These are phyloP conservation scores for Aspergillus versicolor DNA, from an alignment of 2,329 filamentous ascomycete genomes.

Conservation along the genomic window DNA sequence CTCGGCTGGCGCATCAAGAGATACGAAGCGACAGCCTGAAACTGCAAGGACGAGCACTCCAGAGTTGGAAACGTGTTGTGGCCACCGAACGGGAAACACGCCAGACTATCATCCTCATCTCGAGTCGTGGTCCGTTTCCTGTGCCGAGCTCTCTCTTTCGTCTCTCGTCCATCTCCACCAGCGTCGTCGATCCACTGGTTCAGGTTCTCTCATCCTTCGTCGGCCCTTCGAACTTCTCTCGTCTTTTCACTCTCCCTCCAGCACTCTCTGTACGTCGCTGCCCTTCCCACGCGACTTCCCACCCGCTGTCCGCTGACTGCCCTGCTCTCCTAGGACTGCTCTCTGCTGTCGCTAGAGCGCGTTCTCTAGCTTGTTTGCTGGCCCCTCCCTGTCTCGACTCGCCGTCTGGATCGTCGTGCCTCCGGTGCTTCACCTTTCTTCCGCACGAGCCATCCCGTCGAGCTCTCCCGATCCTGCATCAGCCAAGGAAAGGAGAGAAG, in stretches of 20 bases:
- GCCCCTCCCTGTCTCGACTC: constrained; percentile 7
- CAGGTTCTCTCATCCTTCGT: constrained; percentile 10
- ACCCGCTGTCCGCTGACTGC: not conserved
- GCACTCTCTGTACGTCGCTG: constrained; percentile 3
- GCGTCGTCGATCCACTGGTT: constrained; percentile 22
- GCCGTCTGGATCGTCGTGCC: constrained; percentile 2
- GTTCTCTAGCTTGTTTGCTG: constrained; percentile 6
- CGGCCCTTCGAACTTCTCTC: constrained; percentile 2
- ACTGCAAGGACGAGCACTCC: not conserved
- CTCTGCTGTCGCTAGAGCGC: constrained; percentile 9
- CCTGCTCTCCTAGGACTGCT: constrained; percentile 11
- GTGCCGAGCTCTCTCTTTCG: constrained; percentile 9
- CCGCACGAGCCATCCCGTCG: constrained; percentile 11
- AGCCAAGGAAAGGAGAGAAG: not conserved
- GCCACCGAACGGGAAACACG: not conserved
- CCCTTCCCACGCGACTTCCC: not conserved
- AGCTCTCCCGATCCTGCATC: constrained; percentile 4
- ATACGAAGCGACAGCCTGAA: not conserved
- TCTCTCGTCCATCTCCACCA: constrained; percentile 13
- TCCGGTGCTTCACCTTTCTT: constrained; percentile 16
- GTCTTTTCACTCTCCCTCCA: not conserved
- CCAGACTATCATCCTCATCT: not conserved
- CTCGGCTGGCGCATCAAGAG: not conserved
- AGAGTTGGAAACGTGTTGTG: not conserved
- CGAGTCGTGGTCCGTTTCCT: not conserved